Base-by-base conservation (phyloP, 78 protist genomes). In the Dictyostelium capitatum region DNA sequence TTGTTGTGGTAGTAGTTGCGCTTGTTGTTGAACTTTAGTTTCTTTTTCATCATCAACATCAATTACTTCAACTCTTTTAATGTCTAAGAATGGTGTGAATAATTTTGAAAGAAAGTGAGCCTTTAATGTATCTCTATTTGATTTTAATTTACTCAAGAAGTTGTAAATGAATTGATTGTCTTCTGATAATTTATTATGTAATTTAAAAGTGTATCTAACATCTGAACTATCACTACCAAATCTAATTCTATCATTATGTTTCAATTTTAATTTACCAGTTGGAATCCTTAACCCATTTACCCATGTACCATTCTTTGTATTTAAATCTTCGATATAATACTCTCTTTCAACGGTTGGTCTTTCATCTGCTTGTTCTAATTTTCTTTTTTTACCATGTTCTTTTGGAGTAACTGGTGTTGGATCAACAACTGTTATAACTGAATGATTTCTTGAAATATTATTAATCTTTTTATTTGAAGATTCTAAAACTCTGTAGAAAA, bases 151-250 rank as follows among this genome's bases (percentile, higher is more conserved):
- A 20, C 9, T 70, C 43, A 70, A 20, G 43, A 19, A 70, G 14
- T 30, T 20, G 43, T 37, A 70, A 6, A 70, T 41, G 4, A 19
- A 37, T 17, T 20, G 14, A 43, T 70, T 70, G 0, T 70, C 79
- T 30, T 14, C 6, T 41, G 79, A 70, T 20, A 70, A 8, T 70
- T 41, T 28, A 5, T n/a, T 37, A n/a, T 25, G 14, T 41, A 70
- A 17, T 70, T 70, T 70, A 43, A 70, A 70, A 19, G 79, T 70
- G n/a, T 70, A 70, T 70, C 79, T 70, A 70, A 43, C 25, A 14
- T 32, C 56, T 20, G 79, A 70, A 8, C n/a, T 8, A 8, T 4
- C 0, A 43, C 79, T 70, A 43, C 79, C 79, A 70, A 70, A 70
- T 70, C 48, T 70, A 70, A 70, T 20, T 43, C 79, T 70, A 70